phyloP scores from a whole-genome alignment of 1,284 basidiomycete genomes.

The Pseudozyma flocculosa region DNA sequence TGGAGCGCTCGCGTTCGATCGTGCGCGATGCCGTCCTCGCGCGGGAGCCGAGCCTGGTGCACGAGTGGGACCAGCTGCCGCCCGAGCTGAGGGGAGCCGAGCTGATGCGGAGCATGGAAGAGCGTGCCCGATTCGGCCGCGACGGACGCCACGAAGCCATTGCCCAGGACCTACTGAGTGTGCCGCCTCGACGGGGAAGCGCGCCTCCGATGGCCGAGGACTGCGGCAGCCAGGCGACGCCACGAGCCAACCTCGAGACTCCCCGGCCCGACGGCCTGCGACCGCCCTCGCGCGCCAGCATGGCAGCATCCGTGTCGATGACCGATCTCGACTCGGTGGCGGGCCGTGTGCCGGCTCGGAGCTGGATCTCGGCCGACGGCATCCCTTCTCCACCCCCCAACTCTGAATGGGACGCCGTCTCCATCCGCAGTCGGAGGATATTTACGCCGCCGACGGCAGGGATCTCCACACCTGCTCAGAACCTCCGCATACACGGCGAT shows the following conservation, averaged over 20 bases:
- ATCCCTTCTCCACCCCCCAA: slow-evolving; percentile 40
- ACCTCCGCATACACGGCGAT: slow-evolving; percentile 28
- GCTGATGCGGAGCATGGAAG: slow-evolving; percentile 28
- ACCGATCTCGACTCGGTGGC: slow-evolving; percentile 18
- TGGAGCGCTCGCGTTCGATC: slow-evolving; percentile 4
- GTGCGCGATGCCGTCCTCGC: slow-evolving; percentile 13
- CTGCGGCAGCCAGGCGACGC: no score
- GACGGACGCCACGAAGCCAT: slow-evolving; percentile 33
- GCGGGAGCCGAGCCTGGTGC: slow-evolving; percentile 13
- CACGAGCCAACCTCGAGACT: neutral
- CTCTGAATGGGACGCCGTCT: slow-evolving; percentile 34
- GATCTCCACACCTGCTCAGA: slow-evolving; percentile 8
- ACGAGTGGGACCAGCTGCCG: slow-evolving; percentile 30
- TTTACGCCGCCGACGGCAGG: slow-evolving; percentile 1
- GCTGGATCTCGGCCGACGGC: slow-evolving; percentile 35
- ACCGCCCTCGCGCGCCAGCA: slow-evolving; percentile 13
- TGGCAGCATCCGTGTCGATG: slow-evolving; percentile 12
- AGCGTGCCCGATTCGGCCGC: slow-evolving; percentile 20
- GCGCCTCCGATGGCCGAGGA: slow-evolving; percentile 4
- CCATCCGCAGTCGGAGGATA: slow-evolving; percentile 6
- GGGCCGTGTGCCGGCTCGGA: slow-evolving; percentile 39
- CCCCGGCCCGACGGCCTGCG: slow-evolving; percentile 10
- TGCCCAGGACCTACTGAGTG: slow-evolving; percentile 13
- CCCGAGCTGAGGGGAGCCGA: slow-evolving; percentile 19
- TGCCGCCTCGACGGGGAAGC: slow-evolving; percentile 3